Percentiles rank a stretch among this genome's conserved stretches.
These are phyloP conservation scores for Globisporangium iwayamae DNA, from an alignment of 352 stramenopile species.

Conservation along the genomic window DNA sequence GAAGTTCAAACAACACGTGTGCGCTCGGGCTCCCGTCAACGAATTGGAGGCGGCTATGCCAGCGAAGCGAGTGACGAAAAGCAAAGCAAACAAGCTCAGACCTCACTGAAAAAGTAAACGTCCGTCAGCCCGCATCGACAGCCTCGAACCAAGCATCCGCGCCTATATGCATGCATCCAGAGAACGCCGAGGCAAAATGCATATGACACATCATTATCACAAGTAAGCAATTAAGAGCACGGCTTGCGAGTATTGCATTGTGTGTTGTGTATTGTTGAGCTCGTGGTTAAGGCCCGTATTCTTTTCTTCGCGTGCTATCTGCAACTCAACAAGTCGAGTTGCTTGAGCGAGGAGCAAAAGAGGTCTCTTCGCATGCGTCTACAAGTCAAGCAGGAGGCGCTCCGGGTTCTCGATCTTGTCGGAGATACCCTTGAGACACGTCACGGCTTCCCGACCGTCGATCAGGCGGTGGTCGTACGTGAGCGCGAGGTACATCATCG, in stretches of 20 bases:
- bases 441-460: constrained; percentile 97
- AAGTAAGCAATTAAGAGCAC: not conserved
- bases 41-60: no score
- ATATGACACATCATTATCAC: no score
- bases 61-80: no score
- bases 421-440: constrained; percentile 97
- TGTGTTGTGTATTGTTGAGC: not conserved
- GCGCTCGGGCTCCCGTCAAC: no score
- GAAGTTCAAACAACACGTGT: no score
- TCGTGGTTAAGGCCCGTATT: not conserved
- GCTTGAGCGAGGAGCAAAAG: not conserved
- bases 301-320: not conserved
- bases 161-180: no score
- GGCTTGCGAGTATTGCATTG: not conserved
- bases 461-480: constrained; percentile 99
- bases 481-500: constrained; percentile 99
- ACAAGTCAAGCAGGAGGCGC: constrained; percentile 96
- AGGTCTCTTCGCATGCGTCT: constrained; percentile 14
- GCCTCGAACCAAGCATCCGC: no score
- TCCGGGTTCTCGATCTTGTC: constrained; percentile 98
- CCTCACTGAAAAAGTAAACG: no score
- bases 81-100: no score
- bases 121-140: no score
- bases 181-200: no score
- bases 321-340: not conserved